Evolutionary conservation across 106 monocot species (phyloP).

Genomic region (Platanthera guangdongensis): DNA sequence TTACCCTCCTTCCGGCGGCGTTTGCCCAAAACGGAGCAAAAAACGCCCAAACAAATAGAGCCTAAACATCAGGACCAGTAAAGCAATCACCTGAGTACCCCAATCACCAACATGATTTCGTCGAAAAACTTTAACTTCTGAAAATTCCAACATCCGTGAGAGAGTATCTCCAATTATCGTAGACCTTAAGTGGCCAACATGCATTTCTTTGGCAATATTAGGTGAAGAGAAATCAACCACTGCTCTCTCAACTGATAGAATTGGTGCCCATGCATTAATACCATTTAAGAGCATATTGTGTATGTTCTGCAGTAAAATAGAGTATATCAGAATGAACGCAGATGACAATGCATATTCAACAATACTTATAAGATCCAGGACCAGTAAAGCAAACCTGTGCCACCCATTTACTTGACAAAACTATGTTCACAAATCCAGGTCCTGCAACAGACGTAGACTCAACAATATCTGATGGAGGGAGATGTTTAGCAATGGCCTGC

Average conservation of each 20-base stretch:
- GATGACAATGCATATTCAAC: not conserved
- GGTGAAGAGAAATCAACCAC: slow-evolving; percentile 95
- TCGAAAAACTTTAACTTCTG: slow-evolving; percentile 88
- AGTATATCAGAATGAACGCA: not conserved
- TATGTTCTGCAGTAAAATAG: slow-evolving; percentile 46
- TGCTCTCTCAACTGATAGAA: slow-evolving; percentile 51
- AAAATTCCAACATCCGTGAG: slow-evolving; percentile 92
- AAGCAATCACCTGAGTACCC: slow-evolving; percentile 86
- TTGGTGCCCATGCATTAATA: slow-evolving; percentile 77
- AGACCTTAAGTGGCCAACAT: slow-evolving; percentile 95
- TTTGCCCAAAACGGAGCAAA: too few relatives aligned
- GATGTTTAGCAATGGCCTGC: slow-evolving; percentile 76
- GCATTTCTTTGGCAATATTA: slow-evolving; percentile 99
- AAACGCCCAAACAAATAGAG: too few relatives aligned
- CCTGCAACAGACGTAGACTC: slow-evolving; percentile 75
- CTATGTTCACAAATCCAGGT: slow-evolving; percentile 79
- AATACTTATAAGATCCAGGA: not conserved
- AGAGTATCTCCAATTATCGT: slow-evolving; percentile 95
- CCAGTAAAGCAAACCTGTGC: slow-evolving; percentile 46
- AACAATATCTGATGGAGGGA: slow-evolving; percentile 62
- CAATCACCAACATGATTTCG: slow-evolving; percentile 98
- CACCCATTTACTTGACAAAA: slow-evolving; percentile 65
- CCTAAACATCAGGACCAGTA: not conserved
- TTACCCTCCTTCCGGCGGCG: too few relatives aligned
- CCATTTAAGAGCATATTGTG: slow-evolving; percentile 75